phyloP scores from a whole-genome alignment of 306 rosid species.

The Arachis hypogaea region DNA sequence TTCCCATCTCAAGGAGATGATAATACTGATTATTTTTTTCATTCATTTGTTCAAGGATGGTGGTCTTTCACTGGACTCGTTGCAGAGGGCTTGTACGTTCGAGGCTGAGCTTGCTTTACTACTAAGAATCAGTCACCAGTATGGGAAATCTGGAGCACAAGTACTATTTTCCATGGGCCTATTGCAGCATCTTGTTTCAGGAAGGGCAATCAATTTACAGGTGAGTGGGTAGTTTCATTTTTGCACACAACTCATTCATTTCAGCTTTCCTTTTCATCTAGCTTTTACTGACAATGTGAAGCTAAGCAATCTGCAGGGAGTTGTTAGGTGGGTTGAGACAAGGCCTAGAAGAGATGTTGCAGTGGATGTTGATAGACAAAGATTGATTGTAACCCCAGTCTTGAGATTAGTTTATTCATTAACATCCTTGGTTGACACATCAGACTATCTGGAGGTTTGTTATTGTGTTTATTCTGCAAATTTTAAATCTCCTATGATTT shows the following conservation, averaged over 20 bases:
- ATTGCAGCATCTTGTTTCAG: conserved; percentile 81
- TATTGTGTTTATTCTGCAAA: conserved; percentile 15
- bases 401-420: conserved; percentile 84
- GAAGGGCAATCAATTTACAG: conserved; percentile 70
- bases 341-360: conserved; percentile 65
- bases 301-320: conserved; percentile 60
- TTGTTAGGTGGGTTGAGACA: conserved; percentile 68
- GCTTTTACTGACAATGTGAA: conserved; percentile 15
- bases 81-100: conserved; percentile 87
- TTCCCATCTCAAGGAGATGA: conserved; percentile 4
- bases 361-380: conserved; percentile 71
- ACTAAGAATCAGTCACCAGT: conserved; percentile 79
- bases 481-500: neutral
- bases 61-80: conserved; percentile 65
- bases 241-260: neutral
- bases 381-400: conserved; percentile 67
- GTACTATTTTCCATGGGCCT: conserved; percentile 82
- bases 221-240: conserved; percentile 46
- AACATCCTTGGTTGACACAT: conserved; percentile 80
- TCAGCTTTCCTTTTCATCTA: conserved; percentile 4
- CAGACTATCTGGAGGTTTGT: conserved; percentile 90
- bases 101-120: conserved; percentile 90
- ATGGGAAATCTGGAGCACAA: conserved; percentile 94
- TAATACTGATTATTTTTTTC: conserved; percentile 4
- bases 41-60: conserved; percentile 66